Evolutionary conservation across 2,329 filamentous ascomycete species (phyloP), one percentile per base, ranked within the genome.

Genomic region (Grosmannia huntii): DNA sequence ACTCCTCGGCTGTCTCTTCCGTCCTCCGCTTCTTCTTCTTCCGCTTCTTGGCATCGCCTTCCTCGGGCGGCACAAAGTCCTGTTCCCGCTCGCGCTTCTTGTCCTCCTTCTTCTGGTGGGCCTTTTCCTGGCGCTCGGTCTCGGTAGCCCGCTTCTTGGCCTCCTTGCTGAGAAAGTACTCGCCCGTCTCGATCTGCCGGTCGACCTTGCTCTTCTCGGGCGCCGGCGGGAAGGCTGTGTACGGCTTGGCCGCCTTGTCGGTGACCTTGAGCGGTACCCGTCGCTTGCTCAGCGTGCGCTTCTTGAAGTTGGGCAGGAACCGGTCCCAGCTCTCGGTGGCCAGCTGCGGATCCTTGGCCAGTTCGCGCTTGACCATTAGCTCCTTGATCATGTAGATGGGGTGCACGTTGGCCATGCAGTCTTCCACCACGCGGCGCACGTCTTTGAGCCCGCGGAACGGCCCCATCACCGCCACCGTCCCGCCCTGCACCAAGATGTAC

Each of bases 161-260:
- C 68, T 91, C 84, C 77, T 96, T 96, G 68, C 86, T 85, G 68
- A 99, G 73, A 72, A 97, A 97, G 75, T 95, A 99, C 75, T 97
- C 92, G 74, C 94, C 92, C 66, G 84, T 91, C 78, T 99, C 94
- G 76, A 99, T 96, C 80, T 99, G 92, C 72, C 90, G 75, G 73
- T 99, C 94, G 66, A 99, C 82, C 83, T 97, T 99, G 83, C 91
- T 96, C 88, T 96, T 96, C 79, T 99, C 92, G 64, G 91, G 90
- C 50, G 90, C 83, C 7, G 94, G 94, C 54, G 94, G 94, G 84
- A 99, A 99, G 11, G 94, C 92, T 64, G 95, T 99, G 78, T 96
- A 99, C 14, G 79, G 73, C 81, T 96, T 97, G 81, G 92, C 95
- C 69, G 77, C 73, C 81, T 99, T 99, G 77, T 99, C 91, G 57